Conservation (phyloP, 1,139 yeast genomes). For the Diutina sp. region DNA sequence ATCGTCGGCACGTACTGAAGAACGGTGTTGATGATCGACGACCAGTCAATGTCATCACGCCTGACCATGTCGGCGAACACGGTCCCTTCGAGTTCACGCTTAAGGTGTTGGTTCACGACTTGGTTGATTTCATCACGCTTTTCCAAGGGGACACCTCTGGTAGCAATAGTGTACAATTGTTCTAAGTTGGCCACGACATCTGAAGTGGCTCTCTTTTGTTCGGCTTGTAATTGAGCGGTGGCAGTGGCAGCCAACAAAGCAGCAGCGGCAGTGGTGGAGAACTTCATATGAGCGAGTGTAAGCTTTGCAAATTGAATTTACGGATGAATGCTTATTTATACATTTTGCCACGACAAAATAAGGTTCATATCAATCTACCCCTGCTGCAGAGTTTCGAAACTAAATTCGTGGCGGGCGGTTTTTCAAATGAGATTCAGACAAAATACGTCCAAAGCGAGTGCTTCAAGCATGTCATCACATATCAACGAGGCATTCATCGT, state of each 20-base stretch:
- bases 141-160: neutral
- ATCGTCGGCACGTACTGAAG: neutral
- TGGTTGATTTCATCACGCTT: neutral
- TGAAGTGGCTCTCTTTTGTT: neutral
- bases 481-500: too few relatives aligned
- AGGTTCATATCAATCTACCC: neutral
- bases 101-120: neutral
- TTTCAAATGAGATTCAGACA: neutral
- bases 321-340: neutral
- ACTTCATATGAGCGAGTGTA: constrained; percentile 1
- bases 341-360: too few relatives aligned
- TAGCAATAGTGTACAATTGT: neutral
- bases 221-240: neutral
- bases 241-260: constrained; percentile 1
- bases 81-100: neutral
- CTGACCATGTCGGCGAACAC: neutral
- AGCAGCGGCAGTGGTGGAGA: neutral
- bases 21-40: neutral
- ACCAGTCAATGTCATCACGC: neutral
- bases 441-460: too few relatives aligned
- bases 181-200: neutral
- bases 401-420: neutral
- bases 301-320: neutral
- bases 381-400: neutral
- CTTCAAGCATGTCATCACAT: too few relatives aligned